A percentile compares a stretch with the other conserved stretches of the same genome.
These are phyloP conservation scores for Myxozyma mucilagina DNA, from an alignment of 805 yeast genomes.

Conservation along the genomic window DNA sequence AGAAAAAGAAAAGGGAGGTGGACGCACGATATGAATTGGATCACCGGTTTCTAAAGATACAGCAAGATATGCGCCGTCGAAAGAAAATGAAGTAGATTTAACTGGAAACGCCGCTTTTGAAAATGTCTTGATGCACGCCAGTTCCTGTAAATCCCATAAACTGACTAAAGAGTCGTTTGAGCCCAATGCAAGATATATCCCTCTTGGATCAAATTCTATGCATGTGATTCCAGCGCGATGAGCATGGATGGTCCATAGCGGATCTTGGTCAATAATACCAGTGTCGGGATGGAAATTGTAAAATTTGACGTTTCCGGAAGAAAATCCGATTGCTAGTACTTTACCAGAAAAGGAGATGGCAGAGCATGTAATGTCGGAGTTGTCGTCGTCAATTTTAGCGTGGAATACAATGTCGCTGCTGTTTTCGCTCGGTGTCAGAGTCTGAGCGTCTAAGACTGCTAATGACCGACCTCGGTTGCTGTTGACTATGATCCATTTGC, in stretches of 20 bases:
- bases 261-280: slow-evolving; percentile 5
- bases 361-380: slow-evolving; percentile 36
- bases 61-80: slow-evolving; percentile 51
- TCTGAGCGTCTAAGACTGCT: neutral
- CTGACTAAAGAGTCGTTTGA: slow-evolving; percentile 59
- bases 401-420: neutral
- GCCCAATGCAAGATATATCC: slow-evolving; percentile 53
- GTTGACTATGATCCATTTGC: slow-evolving; percentile 8
- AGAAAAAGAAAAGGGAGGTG: neutral
- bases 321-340: slow-evolving; percentile 50
- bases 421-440: neutral
- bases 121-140: slow-evolving; percentile 43
- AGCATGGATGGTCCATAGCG: slow-evolving; percentile 39
- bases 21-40: slow-evolving; percentile 44
- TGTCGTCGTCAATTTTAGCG: slow-evolving; percentile 29
- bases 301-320: slow-evolving; percentile 48
- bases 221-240: slow-evolving; percentile 55
- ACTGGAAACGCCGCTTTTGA: slow-evolving; percentile 42
- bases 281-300: slow-evolving; percentile 21
- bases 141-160: slow-evolving; percentile 49
- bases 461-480: neutral
- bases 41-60: slow-evolving; percentile 48
- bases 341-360: slow-evolving; percentile 42
- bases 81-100: slow-evolving; percentile 43
- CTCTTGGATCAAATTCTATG: slow-evolving; percentile 54